Evolutionary conservation across 495 filamentous ascomycete genomes (phyloP), one percentile per base, ranked within the genome.

Genomic region (Podospora comata): DNA sequence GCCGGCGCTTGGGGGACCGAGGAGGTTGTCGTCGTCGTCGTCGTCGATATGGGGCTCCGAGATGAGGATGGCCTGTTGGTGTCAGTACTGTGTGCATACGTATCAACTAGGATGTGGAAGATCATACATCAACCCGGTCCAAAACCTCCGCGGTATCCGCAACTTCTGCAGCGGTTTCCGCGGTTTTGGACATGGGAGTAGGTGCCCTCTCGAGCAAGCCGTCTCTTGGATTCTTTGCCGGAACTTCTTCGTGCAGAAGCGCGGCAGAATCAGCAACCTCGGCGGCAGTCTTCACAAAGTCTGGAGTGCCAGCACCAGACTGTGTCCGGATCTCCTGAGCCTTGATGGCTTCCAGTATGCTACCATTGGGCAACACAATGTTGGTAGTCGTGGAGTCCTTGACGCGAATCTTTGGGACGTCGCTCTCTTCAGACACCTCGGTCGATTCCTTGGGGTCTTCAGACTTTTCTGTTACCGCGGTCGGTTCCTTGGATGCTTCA

Each of bases 151-250:
- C 82, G 27, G 75, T 78, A 59, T 84, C 80, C 27, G 82, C 79
- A n/a, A 83, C 82, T 67, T 86, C 82, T 15, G 81, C 80, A 6
- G 83, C 80, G 6, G 75, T 79, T 28, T 72, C 75, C 19, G 80
- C 79, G 48, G 80, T 71, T 34, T 85, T 74, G 16, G 74, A 62
- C 63, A 81, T 80, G 27, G 73, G 78, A 48, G 76, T 77, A 9
- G 71, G 65, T 2, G 76, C 39, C 77, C 60, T 76, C 65, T 18
- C 75, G 72, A 63, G 75, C 69, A 54, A 67, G 67, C 19, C 77
- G 28, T 44, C 71, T 68, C 26, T 74, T 74, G 39, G 72, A 11
- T 72, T 70, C 4, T 77, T 73, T 18, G 78, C 75, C 3, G 74
- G 71, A 28, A 71, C 67, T 20, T 74, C 75, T 18, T 71, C 66